Percentiles rank a stretch among this genome's conserved stretches.
Conservation (phyloP, 2,329 filamentous ascomycete genomes). For the Xylaria sp. region DNA sequence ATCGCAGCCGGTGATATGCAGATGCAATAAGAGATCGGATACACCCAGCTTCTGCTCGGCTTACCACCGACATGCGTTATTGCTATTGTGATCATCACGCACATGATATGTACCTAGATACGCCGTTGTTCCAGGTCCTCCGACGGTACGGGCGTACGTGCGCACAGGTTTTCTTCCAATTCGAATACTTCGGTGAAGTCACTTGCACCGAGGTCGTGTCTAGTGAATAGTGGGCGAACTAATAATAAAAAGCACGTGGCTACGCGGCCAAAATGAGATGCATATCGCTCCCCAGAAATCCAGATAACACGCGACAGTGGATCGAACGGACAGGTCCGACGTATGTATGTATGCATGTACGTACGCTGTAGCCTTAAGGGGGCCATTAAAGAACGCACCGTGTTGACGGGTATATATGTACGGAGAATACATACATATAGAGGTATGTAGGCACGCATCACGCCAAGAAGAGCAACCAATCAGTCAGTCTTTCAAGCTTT, state of each 20-base stretch:
- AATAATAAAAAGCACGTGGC: constrained; percentile 36
- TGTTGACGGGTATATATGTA: too few relatives aligned
- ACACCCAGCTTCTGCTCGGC: constrained; percentile 1
- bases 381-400: too few relatives aligned
- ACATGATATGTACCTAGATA: not conserved
- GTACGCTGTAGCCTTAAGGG: not conserved
- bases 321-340: constrained; percentile 26
- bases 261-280: constrained; percentile 31
- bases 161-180: not conserved
- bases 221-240: constrained; percentile 22
- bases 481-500: not conserved
- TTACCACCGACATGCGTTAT: not conserved
- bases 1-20: constrained; percentile 24
- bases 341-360: constrained; percentile 1
- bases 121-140: not conserved
- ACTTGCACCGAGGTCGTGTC: not conserved
- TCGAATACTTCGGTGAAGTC: not conserved
- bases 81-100: not conserved
- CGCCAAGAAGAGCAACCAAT: constrained; percentile 10
- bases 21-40: constrained; percentile 11
- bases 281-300: constrained; percentile 16
- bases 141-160: not conserved
- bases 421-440: too few relatives aligned
- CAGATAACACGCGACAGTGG: constrained; percentile 34
- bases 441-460: constrained; percentile 9